Conservation (phyloP, 768 basidiomycete genomes). For the Plicaturopsis crispa region DNA sequence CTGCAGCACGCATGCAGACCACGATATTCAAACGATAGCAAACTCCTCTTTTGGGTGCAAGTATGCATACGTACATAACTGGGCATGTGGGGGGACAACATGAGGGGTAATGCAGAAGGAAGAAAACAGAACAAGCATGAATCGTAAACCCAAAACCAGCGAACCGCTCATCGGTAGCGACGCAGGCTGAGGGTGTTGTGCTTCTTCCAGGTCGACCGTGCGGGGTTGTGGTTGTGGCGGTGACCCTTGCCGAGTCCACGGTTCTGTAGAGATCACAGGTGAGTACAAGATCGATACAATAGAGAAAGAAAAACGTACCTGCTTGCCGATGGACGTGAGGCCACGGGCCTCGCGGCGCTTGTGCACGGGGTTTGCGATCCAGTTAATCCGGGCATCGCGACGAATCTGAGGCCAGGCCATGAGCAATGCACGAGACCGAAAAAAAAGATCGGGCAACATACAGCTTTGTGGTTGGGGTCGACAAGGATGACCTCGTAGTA, state of each 20-base stretch:
- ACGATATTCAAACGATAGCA: too few relatives aligned
- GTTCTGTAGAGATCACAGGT: slow-evolving; percentile 45
- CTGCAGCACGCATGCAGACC: too few relatives aligned
- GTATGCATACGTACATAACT: slow-evolving; percentile 15
- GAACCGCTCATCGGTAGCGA: slow-evolving; percentile 67
- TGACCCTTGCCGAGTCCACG: slow-evolving; percentile 96
- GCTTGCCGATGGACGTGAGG: slow-evolving; percentile 93
- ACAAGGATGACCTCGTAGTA: slow-evolving; percentile 99
- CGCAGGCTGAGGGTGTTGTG: slow-evolving; percentile 96
- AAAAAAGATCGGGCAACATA: slow-evolving; percentile 29
- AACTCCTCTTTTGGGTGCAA: not conserved
- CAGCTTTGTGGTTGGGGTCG: slow-evolving; percentile 91
- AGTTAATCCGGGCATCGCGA: slow-evolving; percentile 96
- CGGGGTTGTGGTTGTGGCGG: slow-evolving; percentile 88
- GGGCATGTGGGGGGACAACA: slow-evolving; percentile 5
- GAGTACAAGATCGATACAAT: not conserved
- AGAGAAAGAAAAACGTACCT: slow-evolving; percentile 40
- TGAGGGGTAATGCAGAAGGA: not conserved
- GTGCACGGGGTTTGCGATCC: slow-evolving; percentile 98
- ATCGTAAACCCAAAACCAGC: slow-evolving; percentile 14
- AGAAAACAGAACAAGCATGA: too few relatives aligned
- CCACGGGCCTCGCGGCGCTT: slow-evolving; percentile 97
- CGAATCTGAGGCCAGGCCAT: slow-evolving; percentile 52
- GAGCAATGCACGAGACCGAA: not conserved
- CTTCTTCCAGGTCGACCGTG: slow-evolving; percentile 90